Base-by-base conservation (phyloP, 768 basidiomycete genomes). In the Pleurotus ostreatus region DNA sequence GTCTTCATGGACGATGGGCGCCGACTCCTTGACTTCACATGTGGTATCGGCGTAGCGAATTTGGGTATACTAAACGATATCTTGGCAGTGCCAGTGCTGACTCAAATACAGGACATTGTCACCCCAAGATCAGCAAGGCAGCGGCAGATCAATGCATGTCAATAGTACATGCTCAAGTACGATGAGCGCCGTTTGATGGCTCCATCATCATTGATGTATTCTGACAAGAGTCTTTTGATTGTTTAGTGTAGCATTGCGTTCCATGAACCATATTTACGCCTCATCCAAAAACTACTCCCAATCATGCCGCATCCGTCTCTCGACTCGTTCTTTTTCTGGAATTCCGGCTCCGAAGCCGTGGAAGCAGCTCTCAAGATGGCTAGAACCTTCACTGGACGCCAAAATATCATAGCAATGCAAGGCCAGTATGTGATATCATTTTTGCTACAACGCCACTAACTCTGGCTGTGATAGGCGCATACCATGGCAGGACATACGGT, bases 301-400 rank as follows among this genome's bases (percentile, higher is more conserved):
- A 73, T 89, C 57, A 94, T 98, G 94, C 95, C 95, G 2, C 74
- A 95, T 71, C 79, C 85, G 0, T 94, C 93, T 1, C 79, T 98
- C 30, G 89, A 96, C 68, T 92, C 92, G 22, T 98, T 98, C 80
- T 97, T 94, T 81, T 92, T 97, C 72, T 92, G 90, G 89, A 98
- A 92, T 75, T 95, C 94, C 2, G 96, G 96, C 2, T 87, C 92
- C 0, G 96, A 98, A 70, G 96, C 94, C 1, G 80, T 94, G 44
- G 95, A 97, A 71, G 92, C 85, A 0, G 80, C 93, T 2, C 71
- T 98, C 60, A 98, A 97, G 74, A 85, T 98, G 74, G 89, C 91
- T 2, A 82, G 95, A 34, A 66, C 69, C 22, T 74, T 86, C 34
- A 98, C 95, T 1, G 84, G 86, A 26, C 78, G 82, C 60, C 92